Conservation (phyloP, 2,329 filamentous ascomycete species). For the Nigrospora osmanthi region DNA sequence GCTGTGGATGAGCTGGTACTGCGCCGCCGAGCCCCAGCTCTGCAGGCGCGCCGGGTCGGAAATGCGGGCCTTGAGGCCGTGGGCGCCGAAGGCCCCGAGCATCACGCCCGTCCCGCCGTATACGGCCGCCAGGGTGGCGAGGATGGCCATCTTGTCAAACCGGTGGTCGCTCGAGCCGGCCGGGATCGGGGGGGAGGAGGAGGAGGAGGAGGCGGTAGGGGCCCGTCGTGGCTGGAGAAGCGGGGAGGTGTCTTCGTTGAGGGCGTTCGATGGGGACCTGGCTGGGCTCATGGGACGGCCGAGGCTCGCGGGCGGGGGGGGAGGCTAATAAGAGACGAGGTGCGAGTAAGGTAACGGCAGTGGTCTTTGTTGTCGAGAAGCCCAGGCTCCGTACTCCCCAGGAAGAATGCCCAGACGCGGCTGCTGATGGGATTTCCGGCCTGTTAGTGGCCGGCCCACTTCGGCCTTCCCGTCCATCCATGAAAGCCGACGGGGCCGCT, state of each 20-base stretch:
- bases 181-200: conserved; percentile 4
- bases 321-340: too few relatives aligned
- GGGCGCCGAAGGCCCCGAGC: conserved; percentile 60
- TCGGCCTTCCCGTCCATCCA: too few relatives aligned
- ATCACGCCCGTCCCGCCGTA: conserved; percentile 54
- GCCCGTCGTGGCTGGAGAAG: not conserved
- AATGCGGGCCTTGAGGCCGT: conserved; percentile 56
- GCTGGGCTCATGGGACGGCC: too few relatives aligned
- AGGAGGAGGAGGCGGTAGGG: not conserved
- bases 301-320: too few relatives aligned
- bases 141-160: conserved; percentile 15
- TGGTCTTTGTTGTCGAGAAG: too few relatives aligned
- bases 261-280: not conserved
- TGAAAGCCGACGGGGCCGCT: too few relatives aligned
- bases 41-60: conserved; percentile 49
- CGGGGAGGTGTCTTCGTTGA: not conserved
- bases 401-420: too few relatives aligned
- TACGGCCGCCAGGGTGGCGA: conserved; percentile 56
- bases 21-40: conserved; percentile 57
- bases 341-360: too few relatives aligned
- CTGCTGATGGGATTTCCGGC: too few relatives aligned
- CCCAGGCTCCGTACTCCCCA: too few relatives aligned
- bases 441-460: too few relatives aligned
- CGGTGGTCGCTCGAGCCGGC: conserved; percentile 9
- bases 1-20: conserved; percentile 54